Base-by-base conservation (phyloP, 306 rosid species). In the Purshia tridentata region DNA sequence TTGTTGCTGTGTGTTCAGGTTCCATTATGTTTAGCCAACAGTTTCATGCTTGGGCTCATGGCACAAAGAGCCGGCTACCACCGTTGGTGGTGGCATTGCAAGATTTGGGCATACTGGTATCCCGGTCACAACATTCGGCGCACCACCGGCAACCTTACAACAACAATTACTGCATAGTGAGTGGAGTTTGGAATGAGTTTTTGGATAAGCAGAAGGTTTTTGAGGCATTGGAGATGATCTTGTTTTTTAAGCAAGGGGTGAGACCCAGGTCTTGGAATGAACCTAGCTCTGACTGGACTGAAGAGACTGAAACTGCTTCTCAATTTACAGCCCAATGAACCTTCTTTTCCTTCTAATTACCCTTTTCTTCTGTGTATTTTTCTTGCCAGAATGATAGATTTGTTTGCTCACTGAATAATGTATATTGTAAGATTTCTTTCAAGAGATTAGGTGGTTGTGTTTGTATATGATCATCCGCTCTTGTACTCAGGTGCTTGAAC, bases 1-100 rank as follows among this genome's bases (percentile, higher is more conserved):
- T 94, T 68, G 87, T 91, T 78, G 84, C 78, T 7, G 29, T 81
- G 78, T 91, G 80, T 59, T 63, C 96, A 0, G 90, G 91, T 13
- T 88, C 92, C 87, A 91, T 91, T 59, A 91, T 94, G 96, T 94
- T 94, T 29, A 94, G 97, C 84, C 98, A 94, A 62, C 98, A 94
- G 62, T 94, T 94, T 66, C 98, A 94, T 69, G 95, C 97, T 8
- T 94, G 98, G 99, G 92, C 99, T 9, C 99, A 94, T 9, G 86
- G 88, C 14, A 89, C 91, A 0, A 89, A 88, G 83, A 91, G 97
- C 75, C 82, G 84, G 75, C 92, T 94, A 68, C 96, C 97, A 0
- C 85, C 84, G 0, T 67, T 81, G 0, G 95, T 94, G 70, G 86
- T 80, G 71, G 88, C 83, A 0, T 52, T 94, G 81, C 98, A 94